phyloP scores from a whole-genome alignment of 345 rosid species.

The Toxicodendron radicans region DNA sequence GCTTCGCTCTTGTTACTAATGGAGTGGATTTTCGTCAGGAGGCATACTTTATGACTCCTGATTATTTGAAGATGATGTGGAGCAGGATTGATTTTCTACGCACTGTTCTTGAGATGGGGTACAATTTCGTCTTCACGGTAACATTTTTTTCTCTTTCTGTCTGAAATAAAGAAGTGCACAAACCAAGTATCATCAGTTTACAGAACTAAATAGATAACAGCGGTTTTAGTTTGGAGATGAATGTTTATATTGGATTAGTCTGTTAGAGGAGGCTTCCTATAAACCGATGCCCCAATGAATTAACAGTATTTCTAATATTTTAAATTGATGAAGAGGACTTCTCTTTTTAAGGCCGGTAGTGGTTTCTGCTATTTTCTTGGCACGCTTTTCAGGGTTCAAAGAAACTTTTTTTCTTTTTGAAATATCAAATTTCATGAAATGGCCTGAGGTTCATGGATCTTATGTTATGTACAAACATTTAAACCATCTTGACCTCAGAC shows the following conservation, averaged over 20 bases:
- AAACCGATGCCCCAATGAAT: not conserved
- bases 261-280: not conserved
- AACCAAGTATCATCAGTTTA: not conserved
- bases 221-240: not conserved
- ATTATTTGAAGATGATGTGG: constrained; percentile 95
- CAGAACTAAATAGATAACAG: not conserved
- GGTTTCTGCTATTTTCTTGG: not conserved
- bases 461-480: not conserved
- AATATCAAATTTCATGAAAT: not conserved
- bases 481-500: not conserved
- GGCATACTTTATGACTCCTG: constrained; percentile 82
- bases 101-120: constrained; percentile 81
- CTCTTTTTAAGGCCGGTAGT: not conserved
- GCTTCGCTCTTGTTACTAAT: constrained; percentile 66
- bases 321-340: not conserved
- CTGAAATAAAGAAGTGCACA: too few species aligned
- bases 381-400: not conserved
- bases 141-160: not conserved
- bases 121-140: constrained; percentile 90
- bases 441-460: not conserved
- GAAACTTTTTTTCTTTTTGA: not conserved
- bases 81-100: constrained; percentile 75
- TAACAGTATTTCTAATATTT: not conserved
- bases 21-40: constrained; percentile 68
- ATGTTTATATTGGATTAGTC: not conserved